Evolutionary conservation across 73 alveolate species (phyloP).

Genomic region (Paramecium biaurelia): DNA sequence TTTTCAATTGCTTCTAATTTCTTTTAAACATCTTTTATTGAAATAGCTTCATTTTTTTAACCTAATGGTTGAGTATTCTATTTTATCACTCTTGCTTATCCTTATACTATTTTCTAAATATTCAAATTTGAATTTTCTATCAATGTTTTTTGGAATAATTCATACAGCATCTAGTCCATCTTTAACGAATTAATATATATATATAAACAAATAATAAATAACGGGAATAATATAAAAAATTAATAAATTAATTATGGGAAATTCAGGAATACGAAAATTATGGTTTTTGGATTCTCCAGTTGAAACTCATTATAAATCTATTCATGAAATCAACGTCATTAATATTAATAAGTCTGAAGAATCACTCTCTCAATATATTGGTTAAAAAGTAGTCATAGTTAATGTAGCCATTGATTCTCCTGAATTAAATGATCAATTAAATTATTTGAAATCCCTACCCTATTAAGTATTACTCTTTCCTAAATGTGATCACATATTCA

Average conservation of each 20-base stretch:
- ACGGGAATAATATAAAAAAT: background rate
- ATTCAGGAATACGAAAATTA: constrained; percentile 62
- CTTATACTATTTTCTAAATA: background rate
- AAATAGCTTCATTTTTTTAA: background rate
- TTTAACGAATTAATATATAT: constrained; percentile 14
- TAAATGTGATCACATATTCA: background rate
- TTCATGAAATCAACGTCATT: constrained; percentile 50
- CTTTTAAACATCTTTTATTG: background rate
- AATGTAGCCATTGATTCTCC: constrained; percentile 53
- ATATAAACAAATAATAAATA: background rate
- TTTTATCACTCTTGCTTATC: background rate
- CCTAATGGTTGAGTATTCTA: background rate
- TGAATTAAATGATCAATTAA: background rate
- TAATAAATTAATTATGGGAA: constrained; percentile 52
- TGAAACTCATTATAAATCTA: constrained; percentile 42
- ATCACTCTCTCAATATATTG: background rate
- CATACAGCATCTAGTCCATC: background rate
- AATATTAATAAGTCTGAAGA: constrained; percentile 41
- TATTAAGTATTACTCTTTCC: constrained; percentile 51
- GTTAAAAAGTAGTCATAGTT: constrained; percentile 28
- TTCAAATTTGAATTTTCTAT: background rate
- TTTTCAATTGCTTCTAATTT: background rate
- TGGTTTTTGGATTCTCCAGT: constrained; percentile 37
- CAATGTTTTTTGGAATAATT: background rate
- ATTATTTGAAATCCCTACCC: background rate